Percentiles rank a stretch among this genome's conserved stretches.
Conservation (phyloP, 768 basidiomycete species). For the Gloeopeniophorella convolvens region DNA sequence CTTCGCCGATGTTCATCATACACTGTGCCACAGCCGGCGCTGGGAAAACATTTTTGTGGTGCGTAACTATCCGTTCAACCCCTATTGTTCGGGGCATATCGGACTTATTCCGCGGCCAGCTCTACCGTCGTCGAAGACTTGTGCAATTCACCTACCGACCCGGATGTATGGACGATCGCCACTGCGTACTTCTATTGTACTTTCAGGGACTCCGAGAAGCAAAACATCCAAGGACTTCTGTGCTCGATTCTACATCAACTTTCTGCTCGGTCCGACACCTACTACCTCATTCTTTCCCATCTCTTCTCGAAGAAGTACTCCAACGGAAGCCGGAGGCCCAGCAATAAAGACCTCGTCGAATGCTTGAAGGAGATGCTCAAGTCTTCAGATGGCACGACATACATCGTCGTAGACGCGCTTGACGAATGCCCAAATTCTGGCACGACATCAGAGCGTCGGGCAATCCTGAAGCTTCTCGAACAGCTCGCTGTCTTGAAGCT, state of each 20-base stretch:
- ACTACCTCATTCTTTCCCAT: not conserved
- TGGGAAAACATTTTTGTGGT: not conserved
- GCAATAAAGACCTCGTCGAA: too few relatives aligned
- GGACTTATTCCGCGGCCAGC: not conserved
- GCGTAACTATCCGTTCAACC: not conserved
- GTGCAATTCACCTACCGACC: not conserved
- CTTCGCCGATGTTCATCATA: too few relatives aligned
- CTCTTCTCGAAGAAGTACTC: not conserved
- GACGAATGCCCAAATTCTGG: too few relatives aligned
- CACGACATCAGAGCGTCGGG: not conserved
- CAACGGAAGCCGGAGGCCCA: not conserved
- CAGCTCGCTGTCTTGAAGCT: not conserved
- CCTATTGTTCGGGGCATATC: not conserved
- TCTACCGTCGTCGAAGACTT: not conserved
- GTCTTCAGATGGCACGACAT: too few relatives aligned
- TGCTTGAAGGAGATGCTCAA: too few relatives aligned
- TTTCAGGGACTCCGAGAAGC: not conserved
- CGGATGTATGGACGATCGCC: not conserved
- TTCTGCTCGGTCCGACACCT: not conserved
- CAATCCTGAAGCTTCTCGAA: not conserved
- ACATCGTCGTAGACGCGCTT: not conserved
- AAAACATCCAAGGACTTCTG: not conserved
- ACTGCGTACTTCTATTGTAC: not conserved
- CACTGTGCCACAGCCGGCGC: too few relatives aligned
- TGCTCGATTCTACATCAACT: too few relatives aligned